Percentiles rank a stretch among this genome's conserved stretches.
phyloP scores from a whole-genome alignment of 139 green algal species.

The Picochlorum sp. region DNA sequence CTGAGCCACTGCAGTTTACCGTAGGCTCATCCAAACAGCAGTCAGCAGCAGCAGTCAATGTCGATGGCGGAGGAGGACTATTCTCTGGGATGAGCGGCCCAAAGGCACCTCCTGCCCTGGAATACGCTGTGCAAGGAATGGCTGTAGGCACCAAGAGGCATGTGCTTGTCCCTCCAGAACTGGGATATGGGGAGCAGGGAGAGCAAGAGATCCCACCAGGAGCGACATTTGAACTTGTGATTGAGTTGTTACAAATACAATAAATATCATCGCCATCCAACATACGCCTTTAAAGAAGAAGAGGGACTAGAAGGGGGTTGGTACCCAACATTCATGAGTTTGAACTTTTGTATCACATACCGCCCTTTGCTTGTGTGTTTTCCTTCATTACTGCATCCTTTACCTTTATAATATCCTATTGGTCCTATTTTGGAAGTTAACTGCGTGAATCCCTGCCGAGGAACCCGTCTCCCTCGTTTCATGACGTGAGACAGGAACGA shows the following conservation, averaged over 20 bases:
- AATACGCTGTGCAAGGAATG: conserved; percentile 75
- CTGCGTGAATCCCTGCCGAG: conserved; percentile 23
- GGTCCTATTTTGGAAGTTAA: conserved; percentile 42
- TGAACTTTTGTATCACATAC: conserved; percentile 4
- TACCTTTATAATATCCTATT: conserved; percentile 50
- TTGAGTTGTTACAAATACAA: conserved; percentile 32
- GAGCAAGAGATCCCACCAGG: conserved; percentile 40
- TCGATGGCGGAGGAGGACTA: conserved; percentile 47
- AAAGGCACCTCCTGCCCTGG: conserved; percentile 77
- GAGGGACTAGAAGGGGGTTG: background rate
- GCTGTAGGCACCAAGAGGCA: conserved; percentile 61
- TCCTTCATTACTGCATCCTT: conserved; percentile 27
- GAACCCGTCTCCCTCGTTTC: conserved; percentile 21
- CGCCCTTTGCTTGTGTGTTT: conserved; percentile 48
- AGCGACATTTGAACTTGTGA: conserved; percentile 6
- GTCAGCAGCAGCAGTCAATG: conserved; percentile 21
- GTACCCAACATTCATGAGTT: background rate
- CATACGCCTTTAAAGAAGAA: background rate
- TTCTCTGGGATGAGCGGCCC: conserved; percentile 66
- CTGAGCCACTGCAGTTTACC: conserved; percentile 82
- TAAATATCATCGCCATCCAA: too few species aligned
- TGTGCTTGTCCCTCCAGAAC: conserved; percentile 23
- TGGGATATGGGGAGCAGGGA: conserved; percentile 29
- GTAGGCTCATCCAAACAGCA: conserved; percentile 47
- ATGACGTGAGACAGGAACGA: conserved; percentile 7